Evolutionary conservation across 2,329 filamentous ascomycete genomes (phyloP).

Genomic region (Lithohypha guttulata): DNA sequence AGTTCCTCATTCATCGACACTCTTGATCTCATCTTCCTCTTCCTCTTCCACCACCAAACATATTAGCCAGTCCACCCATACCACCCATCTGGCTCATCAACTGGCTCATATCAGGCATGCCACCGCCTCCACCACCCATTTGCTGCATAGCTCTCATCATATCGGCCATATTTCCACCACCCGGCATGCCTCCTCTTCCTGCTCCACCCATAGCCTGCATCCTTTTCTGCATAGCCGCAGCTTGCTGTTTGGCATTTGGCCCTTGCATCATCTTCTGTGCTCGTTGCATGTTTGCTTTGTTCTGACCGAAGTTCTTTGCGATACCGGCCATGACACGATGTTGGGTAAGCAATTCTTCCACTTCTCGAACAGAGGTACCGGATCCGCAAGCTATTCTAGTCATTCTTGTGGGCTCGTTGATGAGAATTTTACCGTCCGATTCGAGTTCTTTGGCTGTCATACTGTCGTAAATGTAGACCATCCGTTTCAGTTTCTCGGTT

Average conservation of each 20-base stretch:
- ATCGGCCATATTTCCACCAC: constrained; percentile 59
- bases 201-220: constrained; percentile 83
- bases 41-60: constrained; percentile 38
- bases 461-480: constrained; percentile 98
- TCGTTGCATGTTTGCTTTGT: constrained; percentile 94
- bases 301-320: constrained; percentile 98
- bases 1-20: no score
- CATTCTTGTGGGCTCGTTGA: constrained; percentile 86
- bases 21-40: constrained; percentile 10
- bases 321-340: constrained; percentile 98
- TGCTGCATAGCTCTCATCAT: constrained; percentile 97
- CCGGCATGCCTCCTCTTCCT: constrained; percentile 48
- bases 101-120: constrained; percentile 52
- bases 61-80: constrained; percentile 12
- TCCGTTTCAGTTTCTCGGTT: constrained; percentile 83
- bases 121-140: constrained; percentile 65
- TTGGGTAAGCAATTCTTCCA: constrained; percentile 94
- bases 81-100: constrained; percentile 72
- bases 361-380: constrained; percentile 81
- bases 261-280: constrained; percentile 83
- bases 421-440: constrained; percentile 85
- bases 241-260: constrained; percentile 74
- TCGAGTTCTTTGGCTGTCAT: constrained; percentile 97
- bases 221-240: constrained; percentile 94
- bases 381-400: constrained; percentile 82